These are phyloP conservation scores for Colletotrichum phormii DNA, from an alignment of 2,329 filamentous ascomycete species.

Conservation along the genomic window DNA sequence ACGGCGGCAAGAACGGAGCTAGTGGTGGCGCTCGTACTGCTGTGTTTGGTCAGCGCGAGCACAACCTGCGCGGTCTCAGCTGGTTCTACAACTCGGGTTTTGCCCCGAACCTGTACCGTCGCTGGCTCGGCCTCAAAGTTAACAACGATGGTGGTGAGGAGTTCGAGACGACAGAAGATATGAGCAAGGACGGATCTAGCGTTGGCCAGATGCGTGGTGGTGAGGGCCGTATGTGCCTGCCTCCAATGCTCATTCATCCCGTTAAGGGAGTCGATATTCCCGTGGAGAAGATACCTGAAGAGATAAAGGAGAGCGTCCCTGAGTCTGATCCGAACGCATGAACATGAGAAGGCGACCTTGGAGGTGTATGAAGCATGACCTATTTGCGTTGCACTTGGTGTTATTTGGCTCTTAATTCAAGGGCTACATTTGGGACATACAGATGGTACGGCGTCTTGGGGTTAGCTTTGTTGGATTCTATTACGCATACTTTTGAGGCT, in stretches of 20 bases:
- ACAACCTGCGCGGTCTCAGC: slow-evolving; percentile 86
- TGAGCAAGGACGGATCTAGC: slow-evolving; percentile 60
- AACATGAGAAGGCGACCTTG: slow-evolving; percentile 18
- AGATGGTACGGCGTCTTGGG: slow-evolving; percentile 35
- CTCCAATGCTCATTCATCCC: slow-evolving; percentile 89
- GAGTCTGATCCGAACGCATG: slow-evolving; percentile 63
- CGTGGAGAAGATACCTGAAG: slow-evolving; percentile 66
- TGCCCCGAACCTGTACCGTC: slow-evolving; percentile 81
- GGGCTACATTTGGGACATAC: slow-evolving; percentile 21
- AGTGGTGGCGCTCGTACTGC: slow-evolving; percentile 79
- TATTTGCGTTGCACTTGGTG: slow-evolving; percentile 15
- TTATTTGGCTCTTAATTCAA: slow-evolving; percentile 11
- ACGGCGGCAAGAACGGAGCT: slow-evolving; percentile 80
- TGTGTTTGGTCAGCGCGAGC: slow-evolving; percentile 86
- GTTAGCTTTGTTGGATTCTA: slow-evolving; percentile 33
- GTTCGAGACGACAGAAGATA: slow-evolving; percentile 72
- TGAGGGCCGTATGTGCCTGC: slow-evolving; percentile 90
- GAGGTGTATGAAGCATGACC: slow-evolving; percentile 22
- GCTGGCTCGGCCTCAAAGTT: slow-evolving; percentile 87
- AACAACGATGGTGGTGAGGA: slow-evolving; percentile 83
- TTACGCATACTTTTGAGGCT: slow-evolving; percentile 3
- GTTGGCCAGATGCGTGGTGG: slow-evolving; percentile 70
- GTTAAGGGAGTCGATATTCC: slow-evolving; percentile 80
- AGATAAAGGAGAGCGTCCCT: slow-evolving; percentile 55
- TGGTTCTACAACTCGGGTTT: slow-evolving; percentile 95